These are phyloP conservation scores for Nematocida ironsii DNA, from an alignment of 371 early-diverging fungal genomes.

Conservation along the genomic window DNA sequence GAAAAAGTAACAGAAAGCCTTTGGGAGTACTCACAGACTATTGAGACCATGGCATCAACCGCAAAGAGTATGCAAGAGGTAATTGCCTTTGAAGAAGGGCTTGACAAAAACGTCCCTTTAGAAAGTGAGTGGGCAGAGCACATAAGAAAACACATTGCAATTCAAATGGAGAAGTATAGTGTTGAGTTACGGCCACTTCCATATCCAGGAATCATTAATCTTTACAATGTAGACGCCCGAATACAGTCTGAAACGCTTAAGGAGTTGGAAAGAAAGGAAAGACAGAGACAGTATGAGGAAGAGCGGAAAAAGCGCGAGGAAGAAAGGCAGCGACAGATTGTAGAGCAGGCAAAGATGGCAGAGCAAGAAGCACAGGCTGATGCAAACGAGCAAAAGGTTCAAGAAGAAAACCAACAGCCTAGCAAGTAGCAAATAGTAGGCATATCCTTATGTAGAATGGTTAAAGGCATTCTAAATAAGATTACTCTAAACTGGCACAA, in stretches of 20 bases:
- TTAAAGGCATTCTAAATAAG: not conserved
- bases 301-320: not conserved
- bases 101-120: not conserved
- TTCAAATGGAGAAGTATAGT: not conserved
- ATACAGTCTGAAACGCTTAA: not conserved
- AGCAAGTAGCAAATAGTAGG: not conserved
- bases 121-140: slow-evolving; percentile 10
- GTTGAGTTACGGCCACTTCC: not conserved
- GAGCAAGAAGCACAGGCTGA: not conserved
- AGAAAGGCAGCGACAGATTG: slow-evolving; percentile 1
- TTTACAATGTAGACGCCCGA: not conserved
- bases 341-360: not conserved
- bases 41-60: slow-evolving; percentile 9
- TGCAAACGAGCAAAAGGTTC: not conserved
- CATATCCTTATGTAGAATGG: not conserved
- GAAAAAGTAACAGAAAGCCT: slow-evolving; percentile 20
- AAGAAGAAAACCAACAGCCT: not conserved
- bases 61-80: slow-evolving; percentile 22
- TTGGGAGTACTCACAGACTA: slow-evolving; percentile 26
- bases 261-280: slow-evolving; percentile 7
- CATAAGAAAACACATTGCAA: not conserved
- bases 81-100: slow-evolving; percentile 9
- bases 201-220: slow-evolving; percentile 36
- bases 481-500: not conserved
- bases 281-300: slow-evolving; percentile 1